Evolutionary conservation across 495 filamentous ascomycete genomes (phyloP).

Genomic region (Penicillium egyptiacum): DNA sequence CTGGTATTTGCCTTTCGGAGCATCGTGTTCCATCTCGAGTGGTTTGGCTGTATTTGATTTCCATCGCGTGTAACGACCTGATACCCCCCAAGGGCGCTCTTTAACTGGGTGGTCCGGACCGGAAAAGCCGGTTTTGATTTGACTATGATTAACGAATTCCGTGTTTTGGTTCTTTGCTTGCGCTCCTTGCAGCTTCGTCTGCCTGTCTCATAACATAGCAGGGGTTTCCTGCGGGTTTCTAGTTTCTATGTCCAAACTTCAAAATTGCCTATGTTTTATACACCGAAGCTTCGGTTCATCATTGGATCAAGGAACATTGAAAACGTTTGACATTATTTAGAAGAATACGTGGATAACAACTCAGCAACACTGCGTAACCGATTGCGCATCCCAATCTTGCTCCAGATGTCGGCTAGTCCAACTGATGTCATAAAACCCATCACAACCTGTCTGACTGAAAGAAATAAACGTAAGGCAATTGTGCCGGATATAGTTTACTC

Average conservation of each 20-base stretch:
- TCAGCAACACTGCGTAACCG: background rate
- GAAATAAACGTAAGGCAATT: background rate
- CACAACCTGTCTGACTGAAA: background rate
- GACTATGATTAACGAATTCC: constrained; percentile 26
- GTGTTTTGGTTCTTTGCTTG: constrained; percentile 12
- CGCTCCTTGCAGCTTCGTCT: background rate
- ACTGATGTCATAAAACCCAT: background rate
- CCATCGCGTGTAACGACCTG: constrained; percentile 22
- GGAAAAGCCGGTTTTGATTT: constrained; percentile 9
- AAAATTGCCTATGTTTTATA: background rate
- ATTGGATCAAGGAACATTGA: background rate
- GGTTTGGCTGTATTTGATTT: constrained; percentile 9
- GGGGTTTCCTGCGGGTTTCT: background rate
- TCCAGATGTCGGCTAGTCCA: background rate
- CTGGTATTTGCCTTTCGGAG: background rate
- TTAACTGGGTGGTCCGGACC: constrained; percentile 11
- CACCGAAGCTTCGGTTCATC: background rate
- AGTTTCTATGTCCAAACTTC: background rate
- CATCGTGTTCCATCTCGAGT: background rate
- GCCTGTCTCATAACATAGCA: constrained; percentile 1
- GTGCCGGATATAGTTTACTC: background rate
- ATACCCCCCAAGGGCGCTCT: constrained; percentile 30
- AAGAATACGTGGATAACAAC: constrained; percentile 11
- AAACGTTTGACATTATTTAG: constrained; percentile 10
- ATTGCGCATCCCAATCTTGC: background rate